Evolutionary conservation across 768 basidiomycete species (phyloP), one percentile per base, ranked within the genome.

Genomic region (Pluteus cervinus): DNA sequence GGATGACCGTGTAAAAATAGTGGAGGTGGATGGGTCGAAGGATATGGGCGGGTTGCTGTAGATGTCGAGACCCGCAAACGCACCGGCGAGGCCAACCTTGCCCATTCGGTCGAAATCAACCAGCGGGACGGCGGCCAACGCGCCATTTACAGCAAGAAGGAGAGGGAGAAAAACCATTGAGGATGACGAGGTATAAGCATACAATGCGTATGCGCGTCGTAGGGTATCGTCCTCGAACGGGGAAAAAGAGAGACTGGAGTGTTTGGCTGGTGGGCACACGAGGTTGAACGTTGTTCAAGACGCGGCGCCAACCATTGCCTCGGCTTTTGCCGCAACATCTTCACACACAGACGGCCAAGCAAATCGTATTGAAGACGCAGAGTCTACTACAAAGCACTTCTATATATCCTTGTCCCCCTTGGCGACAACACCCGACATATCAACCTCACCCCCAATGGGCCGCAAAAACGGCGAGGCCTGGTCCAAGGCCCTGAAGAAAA

Each of bases 51-150:
- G 58, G 41, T 74, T 75, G 53, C 77, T 65, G 69, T 84, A 81
- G 41, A 92, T 53, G 53, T 83, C 84, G 44, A 99, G 66, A 30
- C 92, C 94, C 16, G 84, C 75, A 54, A 97, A 99, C 23, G 86
- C 71, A 40, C 94, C 94, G 18, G 82, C 80, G 28, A 97, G 70
- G 40, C 81, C 91, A 34, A 97, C 91, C 38, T 72, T 81, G 46
- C 94, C 94, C 88, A 99, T 93, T 37, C 84, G 81, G 52, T 71
- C 55, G 47, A 69, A 68, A 47, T 69, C 67, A 49, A 71, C 63
- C 42, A 59, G 56, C 36, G 66, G 66, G 36, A 64, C 41, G 40
- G 62, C 46, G 16, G 63, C 65, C 39, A 48, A 47, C 33, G 50
- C 60, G 36, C 40, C 58, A 61, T 59, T 47, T 42, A 43, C 32